Base-by-base conservation (phyloP, 2,329 filamentous ascomycete genomes). In the Madurella fahalii region DNA sequence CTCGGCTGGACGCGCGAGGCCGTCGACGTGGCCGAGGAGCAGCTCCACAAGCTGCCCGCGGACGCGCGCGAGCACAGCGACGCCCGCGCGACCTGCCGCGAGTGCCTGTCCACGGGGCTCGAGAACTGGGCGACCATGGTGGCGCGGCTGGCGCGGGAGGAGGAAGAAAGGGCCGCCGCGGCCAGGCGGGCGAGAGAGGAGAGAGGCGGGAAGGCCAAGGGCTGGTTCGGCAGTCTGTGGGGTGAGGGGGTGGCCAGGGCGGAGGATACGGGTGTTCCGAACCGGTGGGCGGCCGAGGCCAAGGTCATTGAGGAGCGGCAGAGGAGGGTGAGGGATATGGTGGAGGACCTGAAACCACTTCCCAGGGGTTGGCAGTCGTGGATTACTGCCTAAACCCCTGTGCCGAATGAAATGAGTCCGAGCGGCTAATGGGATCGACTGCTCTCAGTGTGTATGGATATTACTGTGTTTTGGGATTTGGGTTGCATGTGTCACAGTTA, bases 1-100 rank as follows among this genome's bases (percentile, higher is more conserved):
- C 77, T 96, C 2, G 84, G 85, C 5, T 97, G 93, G 93, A 96
- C 93, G 1, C 83, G 90, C 52, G 90, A 96, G 59, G 91, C 87
- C 25, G 90, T 95, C 32, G 87, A 92, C 61, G 74, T 88, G 1
- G 87, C 91, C 2, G 91, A 92, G 70, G 78, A 85, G 57, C 84
- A 84, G 64, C 77, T 84, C 41, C 81, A 77, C 61, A 71, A 63
- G 17, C 68, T 81, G 65, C 50, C 50, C 61, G 53, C 64, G 52
- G 44, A 44, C 32, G 61, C 65, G 58, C 55, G 64, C 52, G 61
- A 68, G 40, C 64, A 71, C 42, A 66, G 63, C 41, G 69, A 68
- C 5, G 76, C 78, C 4, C 77, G 75, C 61, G 78, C 80, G 58
- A 84, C 82, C 40, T 96, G 92, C 67, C 81, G 81, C 34, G 81